Evolutionary conservation across 768 basidiomycete genomes (phyloP), one percentile per base, ranked within the genome.

Genomic region (Hericium alpestre): DNA sequence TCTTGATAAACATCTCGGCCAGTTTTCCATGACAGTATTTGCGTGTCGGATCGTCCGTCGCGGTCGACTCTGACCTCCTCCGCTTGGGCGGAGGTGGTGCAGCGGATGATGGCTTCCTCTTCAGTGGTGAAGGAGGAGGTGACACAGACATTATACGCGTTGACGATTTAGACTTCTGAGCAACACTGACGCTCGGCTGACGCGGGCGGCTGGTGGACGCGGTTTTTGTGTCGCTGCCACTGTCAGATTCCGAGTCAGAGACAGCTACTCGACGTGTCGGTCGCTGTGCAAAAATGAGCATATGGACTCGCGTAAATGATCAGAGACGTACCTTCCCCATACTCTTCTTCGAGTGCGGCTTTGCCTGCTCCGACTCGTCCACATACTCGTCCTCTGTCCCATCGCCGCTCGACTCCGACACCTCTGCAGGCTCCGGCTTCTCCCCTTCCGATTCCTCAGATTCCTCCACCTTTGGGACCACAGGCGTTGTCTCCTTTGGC

Each of bases 11-110:
- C 59, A 90, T 71, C 51, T 87, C 85, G 63, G 82, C 79, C 63
- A 91, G 70, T 69, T 90, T 90, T 13, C 79, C 78, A 51, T 88
- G 73, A 68, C 90, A 93, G 62, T 90, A 92, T 66, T 84, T 90
- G 60, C 90, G 77, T 0, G 81, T 77, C 9, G 87, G 81, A 64
- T 93, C 90, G n/a, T 84, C 84, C n/a, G 65, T 63, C 20, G 70
- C 27, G 12, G 72, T 71, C 40, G 68, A 67, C 32, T 74, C 70
- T 32, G 75, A 74, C 20, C 72, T 68, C 64, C 74, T 79, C 57
- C 78, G 74, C 65, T 83, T 83, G 13, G 76, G 66, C 16, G 76
- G 63, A 7, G 74, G 74, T 10, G 74, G 68, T 43, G 73, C 69
- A 3, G 71, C 66, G 2, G 66, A 63, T n/a, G 70, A 69, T 13